Evolutionary conservation across 176 grass and related monocot genomes (phyloP).

Genomic region (Oryza nivara): DNA sequence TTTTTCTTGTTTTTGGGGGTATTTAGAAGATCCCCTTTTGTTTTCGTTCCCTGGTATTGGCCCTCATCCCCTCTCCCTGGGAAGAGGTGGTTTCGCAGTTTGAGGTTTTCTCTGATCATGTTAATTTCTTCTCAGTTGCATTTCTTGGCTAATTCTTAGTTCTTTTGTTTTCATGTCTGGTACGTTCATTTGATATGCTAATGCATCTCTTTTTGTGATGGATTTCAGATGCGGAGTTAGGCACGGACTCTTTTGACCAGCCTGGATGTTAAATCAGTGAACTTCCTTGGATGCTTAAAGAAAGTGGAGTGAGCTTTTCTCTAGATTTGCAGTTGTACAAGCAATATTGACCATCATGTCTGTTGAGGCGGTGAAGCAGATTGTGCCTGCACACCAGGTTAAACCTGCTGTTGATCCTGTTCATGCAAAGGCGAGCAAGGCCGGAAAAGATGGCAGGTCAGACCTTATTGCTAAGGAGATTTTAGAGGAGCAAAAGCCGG

Average conservation of each 20-base stretch:
- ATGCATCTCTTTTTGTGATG: conserved; percentile 14
- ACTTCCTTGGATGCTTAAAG: not conserved
- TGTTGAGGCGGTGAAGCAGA: conserved; percentile 29
- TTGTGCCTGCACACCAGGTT: conserved; percentile 12
- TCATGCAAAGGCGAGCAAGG: conserved; percentile 11
- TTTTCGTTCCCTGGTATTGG: not conserved
- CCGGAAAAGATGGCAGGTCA: not conserved
- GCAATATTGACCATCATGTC: conserved; percentile 32
- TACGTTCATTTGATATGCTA: not conserved
- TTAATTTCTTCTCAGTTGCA: not conserved
- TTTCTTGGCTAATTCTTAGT: not conserved
- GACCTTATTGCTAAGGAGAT: conserved; percentile 22
- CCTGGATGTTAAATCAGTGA: conserved; percentile 6
- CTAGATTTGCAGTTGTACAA: conserved; percentile 6
- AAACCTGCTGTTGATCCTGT: conserved; percentile 25
- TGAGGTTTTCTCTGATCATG: not conserved
- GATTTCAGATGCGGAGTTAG: conserved; percentile 9
- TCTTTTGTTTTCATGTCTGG: not conserved
- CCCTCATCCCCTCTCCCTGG: not conserved
- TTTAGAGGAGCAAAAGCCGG: conserved; percentile 39
- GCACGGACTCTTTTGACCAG: not conserved
- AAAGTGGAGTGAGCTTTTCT: not conserved
- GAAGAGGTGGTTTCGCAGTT: not conserved
- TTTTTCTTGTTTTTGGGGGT: not conserved
- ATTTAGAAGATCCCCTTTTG: not conserved